These are phyloP conservation scores for Symbiodinium natans DNA, from an alignment of 73 alveolate genomes.

Conservation along the genomic window DNA sequence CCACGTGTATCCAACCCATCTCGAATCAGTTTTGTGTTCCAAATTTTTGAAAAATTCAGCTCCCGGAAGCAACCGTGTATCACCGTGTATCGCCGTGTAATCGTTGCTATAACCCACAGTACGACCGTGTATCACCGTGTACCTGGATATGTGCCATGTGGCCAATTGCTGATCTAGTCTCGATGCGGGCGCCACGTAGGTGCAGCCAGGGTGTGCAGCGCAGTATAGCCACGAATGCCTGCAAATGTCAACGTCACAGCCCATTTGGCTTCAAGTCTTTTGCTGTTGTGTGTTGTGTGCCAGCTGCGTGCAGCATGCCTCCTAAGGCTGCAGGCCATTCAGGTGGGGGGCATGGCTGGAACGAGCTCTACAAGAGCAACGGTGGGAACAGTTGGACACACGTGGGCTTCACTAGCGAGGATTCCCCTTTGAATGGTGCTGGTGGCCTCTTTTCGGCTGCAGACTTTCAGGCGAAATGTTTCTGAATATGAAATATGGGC, in stretches of 20 bases:
- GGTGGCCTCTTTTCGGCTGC: neutral
- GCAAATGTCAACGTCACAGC: neutral
- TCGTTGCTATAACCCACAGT: neutral
- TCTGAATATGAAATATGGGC: too few species aligned
- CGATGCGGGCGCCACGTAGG: neutral
- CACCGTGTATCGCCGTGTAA: conserved; percentile 6
- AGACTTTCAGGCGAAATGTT: neutral
- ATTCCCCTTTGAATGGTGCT: neutral
- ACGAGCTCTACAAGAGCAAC: neutral
- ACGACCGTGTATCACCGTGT: conserved; percentile 7
- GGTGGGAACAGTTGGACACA: neutral
- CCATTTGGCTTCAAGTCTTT: too few species aligned
- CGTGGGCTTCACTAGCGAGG: neutral
- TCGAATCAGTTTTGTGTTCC: too few species aligned
- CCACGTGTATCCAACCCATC: too few species aligned
- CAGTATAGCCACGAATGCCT: neutral
- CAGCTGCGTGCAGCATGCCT: neutral
- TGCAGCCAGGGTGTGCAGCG: neutral
- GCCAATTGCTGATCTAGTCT: neutral
- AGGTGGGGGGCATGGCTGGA: neutral
- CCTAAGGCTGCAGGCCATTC: neutral
- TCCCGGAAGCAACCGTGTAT: conserved; percentile 10
- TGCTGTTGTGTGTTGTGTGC: too few species aligned
- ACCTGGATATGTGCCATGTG: neutral
- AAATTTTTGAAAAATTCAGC: too few species aligned